Evolutionary conservation across 306 rosid genomes (phyloP).

Genomic region (Citrullus mucosospermus): DNA sequence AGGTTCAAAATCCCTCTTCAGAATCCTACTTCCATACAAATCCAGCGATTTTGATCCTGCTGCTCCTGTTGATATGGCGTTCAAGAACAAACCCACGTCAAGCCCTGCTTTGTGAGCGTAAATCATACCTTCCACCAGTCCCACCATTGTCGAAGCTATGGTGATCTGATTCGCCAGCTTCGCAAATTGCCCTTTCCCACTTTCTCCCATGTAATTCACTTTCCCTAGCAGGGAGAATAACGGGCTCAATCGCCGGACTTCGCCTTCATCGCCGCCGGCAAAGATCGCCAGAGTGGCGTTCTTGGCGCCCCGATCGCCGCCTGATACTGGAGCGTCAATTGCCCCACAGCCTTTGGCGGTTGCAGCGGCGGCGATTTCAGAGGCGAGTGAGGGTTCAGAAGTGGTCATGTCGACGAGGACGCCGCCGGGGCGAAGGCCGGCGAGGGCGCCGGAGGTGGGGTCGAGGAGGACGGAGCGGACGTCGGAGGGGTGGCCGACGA

Average conservation of each 20-base stretch:
- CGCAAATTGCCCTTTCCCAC: slow-evolving; percentile 84
- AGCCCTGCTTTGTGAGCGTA: slow-evolving; percentile 77
- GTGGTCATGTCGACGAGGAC: slow-evolving; percentile 88
- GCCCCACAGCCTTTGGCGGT: slow-evolving; percentile 38
- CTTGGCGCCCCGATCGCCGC: slow-evolving; percentile 80
- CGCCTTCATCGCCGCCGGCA: slow-evolving; percentile 53
- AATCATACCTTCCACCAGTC: slow-evolving; percentile 75
- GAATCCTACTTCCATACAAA: slow-evolving; percentile 40
- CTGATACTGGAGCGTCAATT: slow-evolving; percentile 79
- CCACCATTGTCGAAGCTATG: slow-evolving; percentile 71
- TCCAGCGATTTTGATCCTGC: slow-evolving; percentile 69
- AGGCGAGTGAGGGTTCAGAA: slow-evolving; percentile 85
- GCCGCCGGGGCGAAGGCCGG: slow-evolving; percentile 70
- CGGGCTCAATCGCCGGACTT: slow-evolving; percentile 20
- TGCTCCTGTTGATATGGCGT: slow-evolving; percentile 62
- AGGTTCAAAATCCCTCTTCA: slow-evolving; percentile 65
- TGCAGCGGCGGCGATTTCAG: slow-evolving; percentile 46
- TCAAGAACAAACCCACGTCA: slow-evolving; percentile 43
- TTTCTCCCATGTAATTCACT: slow-evolving; percentile 70
- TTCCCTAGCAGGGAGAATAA: slow-evolving; percentile 50
- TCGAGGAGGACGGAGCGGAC: slow-evolving; percentile 77
- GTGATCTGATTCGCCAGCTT: slow-evolving; percentile 76
- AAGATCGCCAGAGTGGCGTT: slow-evolving; percentile 63
- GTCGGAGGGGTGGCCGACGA: slow-evolving; percentile 89
- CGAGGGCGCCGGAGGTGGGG: slow-evolving; percentile 57